Evolutionary conservation across 139 green algal species (phyloP), one percentile per base, ranked within the genome.

Genomic region (Zygnema circumcarinatum): DNA sequence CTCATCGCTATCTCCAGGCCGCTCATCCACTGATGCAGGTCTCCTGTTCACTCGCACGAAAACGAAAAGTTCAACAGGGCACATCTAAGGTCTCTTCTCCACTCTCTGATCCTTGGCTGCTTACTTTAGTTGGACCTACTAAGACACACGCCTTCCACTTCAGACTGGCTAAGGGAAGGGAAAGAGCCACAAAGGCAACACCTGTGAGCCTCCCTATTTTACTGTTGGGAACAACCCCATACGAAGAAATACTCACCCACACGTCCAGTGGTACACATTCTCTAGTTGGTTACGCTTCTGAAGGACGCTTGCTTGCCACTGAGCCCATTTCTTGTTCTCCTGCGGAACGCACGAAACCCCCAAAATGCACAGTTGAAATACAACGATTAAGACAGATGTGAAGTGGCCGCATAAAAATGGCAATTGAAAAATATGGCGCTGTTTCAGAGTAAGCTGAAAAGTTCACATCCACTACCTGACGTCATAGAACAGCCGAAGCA

Each of bases 231-330:
- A n/a, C n/a, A n/a, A n/a, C n/a, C n/a, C n/a, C n/a, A n/a, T n/a
- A n/a, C n/a, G n/a, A n/a, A 81, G 74, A 33, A 39, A 36, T 29
- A 52, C 76, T 88, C 41, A 89, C 84, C 85, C 85, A 62, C 85
- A 90, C 22, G 47, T 67, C 85, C 85, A 90, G 42, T 90, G 78
- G 22, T 75, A 90, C 21, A 90, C 79, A 56, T 89, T 87, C 21
- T 90, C 85, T 32, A 90, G 20, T 40, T 36, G 35, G 62, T 89
- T 89, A 1, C 85, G 85, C 29, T 90, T 87, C 52, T 88, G 38
- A 7, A 90, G 79, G 22, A 88, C 52, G 29, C 38, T 82, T 52
- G 41, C 53, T 38, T 89, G 80, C 85, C 85, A 90, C 1, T 88
- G 56, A 2, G n/a, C 29, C 85, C 85, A 90, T 38, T 67, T 21